phyloP scores from a whole-genome alignment of 805 yeast species.

The Cyberlindnera samutprakarnensis region DNA sequence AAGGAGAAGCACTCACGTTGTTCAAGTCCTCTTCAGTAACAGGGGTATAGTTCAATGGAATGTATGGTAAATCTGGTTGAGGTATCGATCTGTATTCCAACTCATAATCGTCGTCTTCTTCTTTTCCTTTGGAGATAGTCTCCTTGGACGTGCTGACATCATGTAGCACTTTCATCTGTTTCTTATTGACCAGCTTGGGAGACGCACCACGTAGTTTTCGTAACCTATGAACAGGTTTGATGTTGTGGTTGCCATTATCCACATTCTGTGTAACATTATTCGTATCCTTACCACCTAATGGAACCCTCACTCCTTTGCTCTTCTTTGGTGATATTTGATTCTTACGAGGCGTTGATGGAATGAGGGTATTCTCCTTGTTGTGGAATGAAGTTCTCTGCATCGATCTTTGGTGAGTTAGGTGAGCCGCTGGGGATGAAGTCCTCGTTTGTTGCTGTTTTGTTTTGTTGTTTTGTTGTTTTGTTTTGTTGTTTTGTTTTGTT shows the following conservation, averaged over 20 bases:
- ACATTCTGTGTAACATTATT: slow-evolving; percentile 3
- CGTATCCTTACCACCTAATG: slow-evolving; percentile 19
- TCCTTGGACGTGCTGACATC: too few relatives aligned
- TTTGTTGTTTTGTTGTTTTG: too few relatives aligned
- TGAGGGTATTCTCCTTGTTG: slow-evolving; percentile 13
- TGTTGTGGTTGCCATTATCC: not conserved
- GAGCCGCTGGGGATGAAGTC: too few relatives aligned
- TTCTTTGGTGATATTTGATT: slow-evolving; percentile 1
- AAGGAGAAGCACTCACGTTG: slow-evolving; percentile 21
- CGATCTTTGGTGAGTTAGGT: too few relatives aligned
- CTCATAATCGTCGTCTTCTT: slow-evolving; percentile 27
- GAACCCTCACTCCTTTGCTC: slow-evolving; percentile 10
- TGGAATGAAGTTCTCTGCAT: slow-evolving; percentile 8
- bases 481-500: too few relatives aligned
- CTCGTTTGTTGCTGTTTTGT: too few relatives aligned
- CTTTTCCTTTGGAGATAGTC: not conserved
- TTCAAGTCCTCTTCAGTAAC: slow-evolving; percentile 26
- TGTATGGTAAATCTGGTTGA: slow-evolving; percentile 31
- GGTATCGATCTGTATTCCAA: slow-evolving; percentile 41
- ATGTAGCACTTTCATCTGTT: not conserved
- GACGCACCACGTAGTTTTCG: not conserved
- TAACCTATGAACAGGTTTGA: slow-evolving; percentile 1
- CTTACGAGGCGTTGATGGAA: slow-evolving; percentile 3
- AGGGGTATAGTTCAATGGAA: slow-evolving; percentile 39
- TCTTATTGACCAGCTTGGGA: not conserved